phyloP scores from a whole-genome alignment of 441 rosid genomes.

The Euphorbia celastroides region DNA sequence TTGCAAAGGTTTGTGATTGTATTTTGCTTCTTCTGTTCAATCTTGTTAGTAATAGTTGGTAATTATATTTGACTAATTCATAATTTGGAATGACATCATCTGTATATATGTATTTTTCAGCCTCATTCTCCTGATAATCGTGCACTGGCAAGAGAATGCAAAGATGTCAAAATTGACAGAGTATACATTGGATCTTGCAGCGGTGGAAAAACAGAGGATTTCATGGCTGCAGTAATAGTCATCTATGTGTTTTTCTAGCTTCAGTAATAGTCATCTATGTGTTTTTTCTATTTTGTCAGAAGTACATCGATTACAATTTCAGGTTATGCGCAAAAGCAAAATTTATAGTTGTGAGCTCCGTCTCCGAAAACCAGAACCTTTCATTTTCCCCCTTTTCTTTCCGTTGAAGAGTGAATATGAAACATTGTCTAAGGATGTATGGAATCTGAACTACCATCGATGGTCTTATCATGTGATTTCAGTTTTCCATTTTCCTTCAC shows the following conservation, averaged over 20 bases:
- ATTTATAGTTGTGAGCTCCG: background rate
- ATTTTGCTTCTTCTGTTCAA: background rate
- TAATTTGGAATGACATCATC: conserved; percentile 8
- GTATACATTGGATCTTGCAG: no score
- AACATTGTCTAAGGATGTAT: no score
- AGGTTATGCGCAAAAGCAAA: background rate
- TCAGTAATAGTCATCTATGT: background rate
- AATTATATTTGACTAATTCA: background rate
- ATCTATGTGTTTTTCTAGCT: conserved; percentile 5
- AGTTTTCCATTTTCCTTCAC: background rate
- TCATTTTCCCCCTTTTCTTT: background rate
- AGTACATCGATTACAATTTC: background rate
- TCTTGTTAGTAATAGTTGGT: conserved; percentile 6
- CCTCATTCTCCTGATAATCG: conserved; percentile 98
- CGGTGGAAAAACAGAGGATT: no score
- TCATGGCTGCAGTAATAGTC: conserved; percentile 79
- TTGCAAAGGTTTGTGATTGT: conserved; percentile 65
- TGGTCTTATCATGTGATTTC: background rate
- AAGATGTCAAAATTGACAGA: no score
- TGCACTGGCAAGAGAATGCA: no score
- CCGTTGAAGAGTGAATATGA: background rate
- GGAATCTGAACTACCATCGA: background rate
- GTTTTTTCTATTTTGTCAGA: background rate
- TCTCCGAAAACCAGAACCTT: background rate
- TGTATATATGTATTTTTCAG: conserved; percentile 37